These are phyloP conservation scores for Pseudogymnoascus sp. DNA, from an alignment of 2,329 filamentous ascomycete species.

Conservation along the genomic window DNA sequence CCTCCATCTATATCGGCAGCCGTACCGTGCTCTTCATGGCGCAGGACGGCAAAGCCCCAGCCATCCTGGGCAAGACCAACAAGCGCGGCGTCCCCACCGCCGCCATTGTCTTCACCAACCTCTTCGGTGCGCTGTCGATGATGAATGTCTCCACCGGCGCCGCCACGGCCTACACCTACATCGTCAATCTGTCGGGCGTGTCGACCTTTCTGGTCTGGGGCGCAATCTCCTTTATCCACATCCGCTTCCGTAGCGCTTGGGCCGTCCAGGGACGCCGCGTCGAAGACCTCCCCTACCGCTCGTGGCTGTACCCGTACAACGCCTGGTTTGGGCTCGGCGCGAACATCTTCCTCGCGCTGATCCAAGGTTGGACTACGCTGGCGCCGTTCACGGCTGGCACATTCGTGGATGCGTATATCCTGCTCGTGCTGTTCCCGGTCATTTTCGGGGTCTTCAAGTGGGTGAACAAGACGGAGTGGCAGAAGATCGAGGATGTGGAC, in stretches of 20 bases:
- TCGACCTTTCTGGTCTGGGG: constrained; percentile 69
- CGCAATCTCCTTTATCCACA: constrained; percentile 63
- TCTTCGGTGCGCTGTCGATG: constrained; percentile 66
- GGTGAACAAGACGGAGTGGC: constrained; percentile 46
- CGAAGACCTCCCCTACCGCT: constrained; percentile 50
- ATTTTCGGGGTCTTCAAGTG: constrained; percentile 53
- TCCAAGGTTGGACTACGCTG: constrained; percentile 57
- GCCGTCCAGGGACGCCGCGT: constrained; percentile 48
- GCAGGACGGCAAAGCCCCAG: constrained; percentile 64
- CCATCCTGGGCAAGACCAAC: constrained; percentile 62
- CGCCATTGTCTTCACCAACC: constrained; percentile 62
- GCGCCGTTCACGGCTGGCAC: constrained; percentile 50
- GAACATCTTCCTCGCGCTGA: constrained; percentile 53
- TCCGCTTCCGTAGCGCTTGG: constrained; percentile 65
- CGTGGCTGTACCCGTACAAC: constrained; percentile 50
- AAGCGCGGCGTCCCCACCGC: constrained; percentile 53
- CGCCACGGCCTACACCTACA: constrained; percentile 59
- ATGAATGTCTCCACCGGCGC: constrained; percentile 67
- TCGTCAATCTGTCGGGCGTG: constrained; percentile 64
- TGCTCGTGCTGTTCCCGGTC: constrained; percentile 52
- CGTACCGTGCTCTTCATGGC: constrained; percentile 72
- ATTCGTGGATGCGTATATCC: constrained; percentile 60
- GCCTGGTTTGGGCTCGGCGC: constrained; percentile 53
- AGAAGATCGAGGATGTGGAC: constrained; percentile 48
- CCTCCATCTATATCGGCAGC: constrained; percentile 70